phyloP scores from a whole-genome alignment of 345 rosid genomes.

The Euclidium syriacum region DNA sequence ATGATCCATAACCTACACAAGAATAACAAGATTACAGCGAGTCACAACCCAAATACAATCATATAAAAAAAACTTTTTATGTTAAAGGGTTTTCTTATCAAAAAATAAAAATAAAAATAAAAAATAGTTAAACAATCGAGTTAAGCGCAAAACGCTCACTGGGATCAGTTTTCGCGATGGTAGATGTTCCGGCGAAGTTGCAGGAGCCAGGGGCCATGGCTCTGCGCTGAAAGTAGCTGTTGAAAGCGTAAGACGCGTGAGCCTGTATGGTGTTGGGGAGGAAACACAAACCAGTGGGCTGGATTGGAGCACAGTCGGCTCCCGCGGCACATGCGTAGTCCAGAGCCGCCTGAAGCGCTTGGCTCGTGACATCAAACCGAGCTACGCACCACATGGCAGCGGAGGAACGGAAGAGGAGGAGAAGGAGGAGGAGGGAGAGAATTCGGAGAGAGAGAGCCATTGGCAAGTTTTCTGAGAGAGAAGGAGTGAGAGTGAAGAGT shows the following conservation, averaged over 20 bases:
- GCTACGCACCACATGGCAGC: conserved; percentile 64
- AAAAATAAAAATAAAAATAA: neutral
- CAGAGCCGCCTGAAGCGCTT: conserved; percentile 52
- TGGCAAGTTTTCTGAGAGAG: conserved; percentile 10
- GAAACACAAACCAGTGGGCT: conserved; percentile 48
- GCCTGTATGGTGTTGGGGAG: conserved; percentile 67
- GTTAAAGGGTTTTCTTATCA: too few species aligned
- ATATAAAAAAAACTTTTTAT: too few species aligned
- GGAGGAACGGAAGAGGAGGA: conserved; percentile 17
- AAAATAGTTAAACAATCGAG: neutral
- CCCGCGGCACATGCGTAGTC: conserved; percentile 72
- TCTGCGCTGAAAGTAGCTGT: conserved; percentile 63
- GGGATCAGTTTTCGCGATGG: conserved; percentile 65
- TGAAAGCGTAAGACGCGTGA: conserved; percentile 80
- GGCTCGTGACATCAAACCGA: conserved; percentile 58
- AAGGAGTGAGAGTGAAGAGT: conserved; percentile 17
- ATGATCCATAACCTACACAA: conserved; percentile 74
- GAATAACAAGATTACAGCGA: neutral
- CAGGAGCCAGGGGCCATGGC: conserved; percentile 75
- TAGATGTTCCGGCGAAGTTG: conserved; percentile 74
- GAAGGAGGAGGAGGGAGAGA: conserved; percentile 26
- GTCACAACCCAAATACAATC: neutral
- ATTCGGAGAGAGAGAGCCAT: conserved; percentile 29
- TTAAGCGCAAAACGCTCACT: conserved; percentile 31
- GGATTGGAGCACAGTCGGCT: conserved; percentile 64